Percentiles rank a stretch among this genome's conserved stretches.
Conservation (phyloP, 345 rosid species). For the Salix viminalis region DNA sequence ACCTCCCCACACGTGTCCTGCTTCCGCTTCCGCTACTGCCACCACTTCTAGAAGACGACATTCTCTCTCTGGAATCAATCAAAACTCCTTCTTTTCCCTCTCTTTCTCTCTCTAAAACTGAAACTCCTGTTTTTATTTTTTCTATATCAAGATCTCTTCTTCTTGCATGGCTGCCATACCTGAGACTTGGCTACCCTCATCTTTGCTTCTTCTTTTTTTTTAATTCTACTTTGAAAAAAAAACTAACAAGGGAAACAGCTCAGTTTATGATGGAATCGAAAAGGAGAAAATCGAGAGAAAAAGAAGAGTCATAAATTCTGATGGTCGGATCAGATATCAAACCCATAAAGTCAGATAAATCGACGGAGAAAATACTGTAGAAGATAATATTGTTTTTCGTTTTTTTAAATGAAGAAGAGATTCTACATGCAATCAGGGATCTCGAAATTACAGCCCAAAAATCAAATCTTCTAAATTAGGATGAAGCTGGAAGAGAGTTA, state of each 20-base stretch:
- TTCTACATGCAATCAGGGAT: background rate
- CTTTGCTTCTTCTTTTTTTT: background rate
- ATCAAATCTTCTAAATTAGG: background rate
- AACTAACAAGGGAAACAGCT: background rate
- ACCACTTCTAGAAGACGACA: constrained; percentile 44
- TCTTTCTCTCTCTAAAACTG: constrained; percentile 3
- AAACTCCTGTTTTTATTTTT: background rate
- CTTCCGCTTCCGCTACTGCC: constrained; percentile 14
- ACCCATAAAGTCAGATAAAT: constrained; percentile 16
- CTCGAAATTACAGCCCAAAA: background rate
- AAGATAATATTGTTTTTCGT: background rate
- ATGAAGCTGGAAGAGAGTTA: background rate
- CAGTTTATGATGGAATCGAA: background rate
- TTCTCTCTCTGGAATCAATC: constrained; percentile 2
- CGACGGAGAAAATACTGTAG: background rate
- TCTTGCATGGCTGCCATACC: constrained; percentile 99
- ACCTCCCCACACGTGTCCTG: constrained; percentile 94
- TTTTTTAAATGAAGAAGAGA: background rate
- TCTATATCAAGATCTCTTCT: constrained; percentile 73
- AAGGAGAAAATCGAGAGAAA: background rate
- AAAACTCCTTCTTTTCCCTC: background rate
- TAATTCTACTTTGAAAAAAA: background rate
- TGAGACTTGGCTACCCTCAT: constrained; percentile 89
- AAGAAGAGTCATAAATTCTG: background rate
- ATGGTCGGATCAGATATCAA: constrained; percentile 10